Base-by-base conservation (phyloP, 371 early-diverging fungal species). In the Mortierella sp. region DNA sequence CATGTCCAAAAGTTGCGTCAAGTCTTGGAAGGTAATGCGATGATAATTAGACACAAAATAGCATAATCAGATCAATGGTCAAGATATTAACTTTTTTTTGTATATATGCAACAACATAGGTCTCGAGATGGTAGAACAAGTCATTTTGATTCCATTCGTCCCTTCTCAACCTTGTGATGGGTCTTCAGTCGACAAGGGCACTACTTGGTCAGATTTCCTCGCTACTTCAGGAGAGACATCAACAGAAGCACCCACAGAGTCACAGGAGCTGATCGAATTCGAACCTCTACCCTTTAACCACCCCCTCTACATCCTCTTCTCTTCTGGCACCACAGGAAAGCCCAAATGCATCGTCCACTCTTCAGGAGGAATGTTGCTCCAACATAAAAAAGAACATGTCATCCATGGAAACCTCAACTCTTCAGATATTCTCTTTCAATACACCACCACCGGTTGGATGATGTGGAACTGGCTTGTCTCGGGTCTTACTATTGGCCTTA, bases 331-430 rank as follows among this genome's bases (percentile, higher is more conserved):
- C 1, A 99, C 99, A 0, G 91, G 96, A 37, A 91, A 94, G 64
- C 99, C 99, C 23, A 99, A 99, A 78, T 99, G 99, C 75, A 93
- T 99, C 51, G 97, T 98, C 26, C 99, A 99, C 83, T 93, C 95
- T 8, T 95, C 97, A 26, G 98, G 96, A 43, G 96, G 97, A 40
- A 85, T 95, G 64, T 83, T 98, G 26, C 85, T 98, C 60, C 97
- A 98, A 84, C 93, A 96, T 65, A 89, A 93, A 67, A 98, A 98
- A 83, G 99, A 98, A 70, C 97, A 97, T 72, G 84, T 93, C 32
- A 90, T 98, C 59, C 96, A 97, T 61, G 94, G 95, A 31, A 88
- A 93, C 54, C 84, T 97, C 81, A 85, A 78, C 0, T 79, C 88
- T 1, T 85, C 89, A 8, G 98, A 97, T 74, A 91, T 95, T 0